phyloP scores from a whole-genome alignment of 768 basidiomycete genomes.

The Aureoboletus auriporus region DNA sequence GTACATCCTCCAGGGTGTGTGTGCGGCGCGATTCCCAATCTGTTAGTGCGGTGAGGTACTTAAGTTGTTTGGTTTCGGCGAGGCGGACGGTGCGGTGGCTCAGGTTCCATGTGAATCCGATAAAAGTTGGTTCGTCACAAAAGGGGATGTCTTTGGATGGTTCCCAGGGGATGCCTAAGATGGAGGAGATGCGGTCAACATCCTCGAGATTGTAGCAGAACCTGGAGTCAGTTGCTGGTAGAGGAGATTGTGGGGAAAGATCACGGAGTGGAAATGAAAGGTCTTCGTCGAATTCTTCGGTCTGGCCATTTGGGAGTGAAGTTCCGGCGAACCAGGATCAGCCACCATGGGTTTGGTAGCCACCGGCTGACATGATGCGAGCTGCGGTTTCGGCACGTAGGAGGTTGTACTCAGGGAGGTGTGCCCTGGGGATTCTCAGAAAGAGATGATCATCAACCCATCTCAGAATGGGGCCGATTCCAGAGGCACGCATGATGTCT shows the following conservation, averaged over 20 bases:
- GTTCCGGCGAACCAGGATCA: too few relatives aligned
- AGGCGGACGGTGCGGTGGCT: neutral
- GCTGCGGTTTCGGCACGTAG: too few relatives aligned
- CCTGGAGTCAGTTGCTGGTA: too few relatives aligned
- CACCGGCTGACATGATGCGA: too few relatives aligned
- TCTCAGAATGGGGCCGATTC: conserved; percentile 17
- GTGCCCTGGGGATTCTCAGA: neutral
- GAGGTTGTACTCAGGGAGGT: neutral
- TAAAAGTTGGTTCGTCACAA: conserved; percentile 14
- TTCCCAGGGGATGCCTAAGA: neutral
- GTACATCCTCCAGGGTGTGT: neutral
- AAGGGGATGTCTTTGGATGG: neutral
- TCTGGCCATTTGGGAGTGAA: too few relatives aligned
- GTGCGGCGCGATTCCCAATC: neutral
- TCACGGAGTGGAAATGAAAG: too few relatives aligned
- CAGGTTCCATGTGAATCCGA: conserved; percentile 21
- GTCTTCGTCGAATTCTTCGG: too few relatives aligned
- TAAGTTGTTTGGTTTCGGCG: neutral
- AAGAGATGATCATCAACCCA: conserved; percentile 34
- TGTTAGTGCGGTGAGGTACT: neutral
- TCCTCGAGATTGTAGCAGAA: neutral
- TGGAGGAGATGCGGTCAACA: neutral
- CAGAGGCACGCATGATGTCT: conserved; percentile 4
- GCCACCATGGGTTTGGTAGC: too few relatives aligned
- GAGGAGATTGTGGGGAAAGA: too few relatives aligned